phyloP scores from a whole-genome alignment of 192 early-diverging fungal genomes.

The Kickxella alabastrina region DNA sequence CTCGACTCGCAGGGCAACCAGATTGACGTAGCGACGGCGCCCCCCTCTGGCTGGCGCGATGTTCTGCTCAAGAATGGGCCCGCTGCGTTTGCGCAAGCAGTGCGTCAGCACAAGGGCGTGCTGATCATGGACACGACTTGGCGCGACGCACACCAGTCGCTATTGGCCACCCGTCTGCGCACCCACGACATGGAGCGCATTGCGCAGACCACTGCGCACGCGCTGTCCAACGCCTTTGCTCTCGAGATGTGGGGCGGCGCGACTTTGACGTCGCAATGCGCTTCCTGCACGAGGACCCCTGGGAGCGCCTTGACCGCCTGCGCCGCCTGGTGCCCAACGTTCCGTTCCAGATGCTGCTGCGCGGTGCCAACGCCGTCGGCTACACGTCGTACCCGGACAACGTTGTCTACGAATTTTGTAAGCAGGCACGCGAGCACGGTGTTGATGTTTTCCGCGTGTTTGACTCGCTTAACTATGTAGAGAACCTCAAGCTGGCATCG shows the following conservation, averaged over 20 bases:
- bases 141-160: conserved; percentile 93
- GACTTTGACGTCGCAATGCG: conserved; percentile 97
- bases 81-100: conserved; percentile 86
- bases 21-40: conserved; percentile 57
- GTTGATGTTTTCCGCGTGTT: conserved; percentile 98
- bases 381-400: conserved; percentile 98
- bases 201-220: conserved; percentile 84
- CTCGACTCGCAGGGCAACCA: conserved; percentile 41
- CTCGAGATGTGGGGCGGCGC: conserved; percentile 98
- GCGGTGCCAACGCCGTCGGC: conserved; percentile 96
- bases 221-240: conserved; percentile 82
- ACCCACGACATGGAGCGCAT: conserved; percentile 91
- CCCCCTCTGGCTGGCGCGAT: conserved; percentile 82
- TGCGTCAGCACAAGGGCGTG: conserved; percentile 79
- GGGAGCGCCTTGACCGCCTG: conserved; percentile 85
- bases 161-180: conserved; percentile 93
- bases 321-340: conserved; percentile 89
- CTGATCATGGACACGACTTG: conserved; percentile 97
- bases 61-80: conserved; percentile 81
- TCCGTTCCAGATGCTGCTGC: conserved; percentile 98
- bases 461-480: conserved; percentile 95
- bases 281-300: conserved; percentile 95
- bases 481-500: conserved; percentile 95
- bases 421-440: conserved; percentile 80
- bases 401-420: conserved; percentile 94